These are phyloP conservation scores for Lasiosphaeria miniovina DNA, from an alignment of 495 filamentous ascomycete species.

Conservation along the genomic window DNA sequence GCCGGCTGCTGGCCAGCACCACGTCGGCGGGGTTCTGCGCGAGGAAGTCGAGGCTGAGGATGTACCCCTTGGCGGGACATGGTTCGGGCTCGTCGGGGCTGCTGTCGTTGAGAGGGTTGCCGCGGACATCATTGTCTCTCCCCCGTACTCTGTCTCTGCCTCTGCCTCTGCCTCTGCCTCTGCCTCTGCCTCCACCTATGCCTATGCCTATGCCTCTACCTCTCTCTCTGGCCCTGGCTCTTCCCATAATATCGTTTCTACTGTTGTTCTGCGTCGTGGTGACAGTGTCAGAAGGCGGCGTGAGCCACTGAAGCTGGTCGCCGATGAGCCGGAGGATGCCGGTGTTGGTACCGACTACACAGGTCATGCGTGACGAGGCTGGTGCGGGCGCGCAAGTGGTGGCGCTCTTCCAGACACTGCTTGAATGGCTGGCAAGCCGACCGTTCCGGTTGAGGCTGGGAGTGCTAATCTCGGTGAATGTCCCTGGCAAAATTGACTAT, in stretches of 20 bases:
- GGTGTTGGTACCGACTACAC: constrained; percentile 31
- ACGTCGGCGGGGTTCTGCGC: constrained; percentile 22
- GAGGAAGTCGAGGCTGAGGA: constrained; percentile 32
- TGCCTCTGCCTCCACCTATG: too few species aligned
- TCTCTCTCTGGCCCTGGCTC: too few species aligned
- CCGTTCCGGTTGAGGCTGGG: too few species aligned
- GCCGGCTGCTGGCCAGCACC: constrained; percentile 38
- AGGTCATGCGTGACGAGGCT: constrained; percentile 17
- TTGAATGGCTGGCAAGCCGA: too few species aligned
- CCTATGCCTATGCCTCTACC: too few species aligned
- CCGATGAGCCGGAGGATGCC: constrained; percentile 25
- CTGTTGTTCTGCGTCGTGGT: too few species aligned
- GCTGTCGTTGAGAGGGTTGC: background rate
- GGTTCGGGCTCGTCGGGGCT: constrained; percentile 2
- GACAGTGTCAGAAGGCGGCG: background rate
- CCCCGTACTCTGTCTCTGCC: too few species aligned
- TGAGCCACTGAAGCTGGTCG: constrained; percentile 16
- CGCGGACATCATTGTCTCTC: too few species aligned
- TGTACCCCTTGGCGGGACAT: constrained; percentile 10
- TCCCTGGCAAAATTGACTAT: too few species aligned
- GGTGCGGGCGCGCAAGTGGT: constrained; percentile 22
- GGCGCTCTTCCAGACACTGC: background rate
- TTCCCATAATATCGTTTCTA: too few species aligned
- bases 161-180: too few species aligned
- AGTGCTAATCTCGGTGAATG: too few species aligned